Percentiles rank a stretch among this genome's conserved stretches.
Conservation (phyloP, 768 basidiomycete species). For the Leccinum boreale region DNA sequence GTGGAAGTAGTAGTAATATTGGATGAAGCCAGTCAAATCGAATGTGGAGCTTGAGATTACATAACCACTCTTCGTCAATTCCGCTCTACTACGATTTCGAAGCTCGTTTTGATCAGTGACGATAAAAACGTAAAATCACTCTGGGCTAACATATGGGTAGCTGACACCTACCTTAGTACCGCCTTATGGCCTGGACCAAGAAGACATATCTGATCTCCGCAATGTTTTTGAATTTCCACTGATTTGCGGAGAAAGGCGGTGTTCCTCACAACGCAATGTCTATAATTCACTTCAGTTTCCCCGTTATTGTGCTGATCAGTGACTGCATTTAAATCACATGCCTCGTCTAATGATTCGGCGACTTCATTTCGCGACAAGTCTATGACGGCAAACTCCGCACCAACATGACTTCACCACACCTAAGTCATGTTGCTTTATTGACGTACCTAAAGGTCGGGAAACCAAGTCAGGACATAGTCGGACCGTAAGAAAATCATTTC, state of each 20-base stretch:
- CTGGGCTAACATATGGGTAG: background rate
- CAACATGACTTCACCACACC: constrained; percentile 42
- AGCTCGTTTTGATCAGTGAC: constrained; percentile 41
- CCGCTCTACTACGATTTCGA: constrained; percentile 22
- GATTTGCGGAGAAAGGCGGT: constrained; percentile 45
- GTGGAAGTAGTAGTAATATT: constrained; percentile 34
- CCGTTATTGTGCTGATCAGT: background rate
- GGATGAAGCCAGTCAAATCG: constrained; percentile 50
- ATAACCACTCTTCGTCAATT: constrained; percentile 34
- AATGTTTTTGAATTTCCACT: constrained; percentile 71
- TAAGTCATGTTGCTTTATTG: constrained; percentile 36
- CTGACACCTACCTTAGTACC: constrained; percentile 50
- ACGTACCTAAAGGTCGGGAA: constrained; percentile 36
- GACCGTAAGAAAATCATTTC: constrained; percentile 21
- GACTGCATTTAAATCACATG: constrained; percentile 62
- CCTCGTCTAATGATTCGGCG: constrained; percentile 61
- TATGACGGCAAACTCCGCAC: constrained; percentile 62
- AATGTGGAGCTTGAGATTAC: constrained; percentile 33
- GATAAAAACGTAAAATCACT: constrained; percentile 32
- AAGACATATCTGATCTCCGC: constrained; percentile 56
- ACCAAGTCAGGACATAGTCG: constrained; percentile 32
- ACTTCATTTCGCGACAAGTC: constrained; percentile 62
- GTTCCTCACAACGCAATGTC: constrained; percentile 75
- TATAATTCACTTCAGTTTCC: constrained; percentile 18
- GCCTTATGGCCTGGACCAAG: constrained; percentile 60